Percentiles rank a stretch among this genome's conserved stretches.
Evolutionary conservation across 176 grass and related monocot species (phyloP).

Genomic region (Cenchrus fungigraminus): DNA sequence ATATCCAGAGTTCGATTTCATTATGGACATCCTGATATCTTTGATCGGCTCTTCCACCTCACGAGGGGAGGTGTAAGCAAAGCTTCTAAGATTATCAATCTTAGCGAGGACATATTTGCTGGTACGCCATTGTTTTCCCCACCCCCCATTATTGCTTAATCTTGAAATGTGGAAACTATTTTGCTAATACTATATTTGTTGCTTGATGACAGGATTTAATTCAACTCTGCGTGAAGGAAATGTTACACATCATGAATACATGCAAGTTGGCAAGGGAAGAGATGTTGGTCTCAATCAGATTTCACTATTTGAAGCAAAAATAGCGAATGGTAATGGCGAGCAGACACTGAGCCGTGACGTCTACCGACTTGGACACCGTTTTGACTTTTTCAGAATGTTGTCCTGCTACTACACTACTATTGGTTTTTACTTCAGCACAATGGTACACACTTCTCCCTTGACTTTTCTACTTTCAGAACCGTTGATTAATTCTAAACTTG

Average conservation of each 20-base stretch:
- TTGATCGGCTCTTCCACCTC: constrained; percentile 93
- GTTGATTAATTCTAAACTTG: constrained; percentile 29
- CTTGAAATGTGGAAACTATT: constrained; percentile 15
- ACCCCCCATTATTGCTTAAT: neutral
- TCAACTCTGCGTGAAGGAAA: constrained; percentile 95
- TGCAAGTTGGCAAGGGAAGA: constrained; percentile 99
- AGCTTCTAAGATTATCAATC: constrained; percentile 95
- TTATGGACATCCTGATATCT: constrained; percentile 98
- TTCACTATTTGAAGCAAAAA: constrained; percentile 91
- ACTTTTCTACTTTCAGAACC: constrained; percentile 20
- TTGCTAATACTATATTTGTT: neutral
- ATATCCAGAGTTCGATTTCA: constrained; percentile 81
- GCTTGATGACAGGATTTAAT: constrained; percentile 75
- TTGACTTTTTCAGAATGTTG: constrained; percentile 99
- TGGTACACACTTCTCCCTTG: constrained; percentile 55
- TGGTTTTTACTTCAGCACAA: constrained; percentile 92
- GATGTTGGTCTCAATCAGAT: constrained; percentile 98
- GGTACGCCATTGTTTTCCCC: constrained; percentile 42
- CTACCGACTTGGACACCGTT: constrained; percentile 86
- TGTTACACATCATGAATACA: constrained; percentile 96
- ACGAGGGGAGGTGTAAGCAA: constrained; percentile 96
- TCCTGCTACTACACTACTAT: constrained; percentile 96
- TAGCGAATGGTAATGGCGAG: constrained; percentile 93
- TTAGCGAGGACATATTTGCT: constrained; percentile 99
- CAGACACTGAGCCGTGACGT: constrained; percentile 86